These are phyloP conservation scores for Ceratobasidium sp. DNA, from an alignment of 1,284 basidiomycete genomes.

Conservation along the genomic window DNA sequence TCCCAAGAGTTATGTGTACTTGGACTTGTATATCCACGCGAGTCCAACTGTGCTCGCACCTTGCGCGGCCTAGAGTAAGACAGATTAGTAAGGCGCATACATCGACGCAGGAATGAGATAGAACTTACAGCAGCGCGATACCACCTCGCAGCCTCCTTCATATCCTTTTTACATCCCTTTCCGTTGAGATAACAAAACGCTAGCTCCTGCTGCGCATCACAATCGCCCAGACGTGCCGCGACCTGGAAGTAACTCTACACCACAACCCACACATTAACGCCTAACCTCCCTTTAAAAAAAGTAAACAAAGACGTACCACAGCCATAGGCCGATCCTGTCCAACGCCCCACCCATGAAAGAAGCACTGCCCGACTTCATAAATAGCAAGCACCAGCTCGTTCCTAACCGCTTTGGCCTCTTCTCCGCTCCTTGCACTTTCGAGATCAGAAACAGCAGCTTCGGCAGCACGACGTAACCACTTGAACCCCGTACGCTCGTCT, in stretches of 20 bases:
- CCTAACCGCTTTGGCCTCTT: slow-evolving; percentile 63
- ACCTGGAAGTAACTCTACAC: slow-evolving; percentile 85
- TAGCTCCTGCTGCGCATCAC: slow-evolving; percentile 87
- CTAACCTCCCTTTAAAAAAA: slow-evolving; percentile 1
- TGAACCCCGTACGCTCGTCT: slow-evolving; percentile 82
- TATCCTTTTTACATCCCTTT: slow-evolving; percentile 90
- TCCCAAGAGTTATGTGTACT: slow-evolving; percentile 50
- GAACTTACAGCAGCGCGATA: slow-evolving; percentile 82
- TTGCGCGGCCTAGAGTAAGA: slow-evolving; percentile 69
- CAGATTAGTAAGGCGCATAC: slow-evolving; percentile 36
- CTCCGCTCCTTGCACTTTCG: slow-evolving; percentile 64
- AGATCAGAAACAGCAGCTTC: slow-evolving; percentile 84
- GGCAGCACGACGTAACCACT: slow-evolving; percentile 85
- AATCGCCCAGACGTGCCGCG: slow-evolving; percentile 85
- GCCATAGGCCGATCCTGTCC: slow-evolving; percentile 88
- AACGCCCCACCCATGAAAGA: slow-evolving; percentile 92
- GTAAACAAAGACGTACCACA: slow-evolving; percentile 65
- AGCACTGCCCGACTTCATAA: slow-evolving; percentile 92
- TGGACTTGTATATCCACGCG: slow-evolving; percentile 85
- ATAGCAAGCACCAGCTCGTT: slow-evolving; percentile 88
- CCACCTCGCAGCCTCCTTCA: slow-evolving; percentile 88
- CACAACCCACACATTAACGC: too few relatives aligned
- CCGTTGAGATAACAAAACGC: slow-evolving; percentile 88
- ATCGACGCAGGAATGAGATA: slow-evolving; percentile 36
- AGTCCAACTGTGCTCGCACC: slow-evolving; percentile 83